These are phyloP conservation scores for Scheffersomyces insectosa DNA, from an alignment of 1,139 yeast species.

Conservation along the genomic window DNA sequence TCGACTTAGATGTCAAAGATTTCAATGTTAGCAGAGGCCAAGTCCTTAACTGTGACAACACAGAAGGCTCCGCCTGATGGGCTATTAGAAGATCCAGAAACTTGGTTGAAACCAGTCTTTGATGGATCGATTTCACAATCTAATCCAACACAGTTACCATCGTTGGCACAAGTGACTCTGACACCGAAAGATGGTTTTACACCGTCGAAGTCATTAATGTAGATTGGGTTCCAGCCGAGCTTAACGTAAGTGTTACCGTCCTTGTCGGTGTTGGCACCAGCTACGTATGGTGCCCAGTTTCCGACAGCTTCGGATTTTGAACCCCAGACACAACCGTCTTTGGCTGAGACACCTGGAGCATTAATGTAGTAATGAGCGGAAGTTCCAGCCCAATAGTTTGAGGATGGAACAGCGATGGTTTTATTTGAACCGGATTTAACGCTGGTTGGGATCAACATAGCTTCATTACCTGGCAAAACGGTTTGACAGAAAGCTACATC, in stretches of 20 bases:
- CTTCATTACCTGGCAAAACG: constrained; percentile 90
- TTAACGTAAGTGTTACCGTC: constrained; percentile 72
- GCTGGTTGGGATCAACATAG: constrained; percentile 84
- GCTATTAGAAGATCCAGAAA: constrained; percentile 43
- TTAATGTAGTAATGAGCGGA: constrained; percentile 88
- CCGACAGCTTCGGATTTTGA: constrained; percentile 65
- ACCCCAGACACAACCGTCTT: constrained; percentile 88
- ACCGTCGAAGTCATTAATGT: constrained; percentile 60
- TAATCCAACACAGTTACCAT: constrained; percentile 67
- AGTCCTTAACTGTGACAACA: constrained; percentile 72
- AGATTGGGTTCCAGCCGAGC: constrained; percentile 90
- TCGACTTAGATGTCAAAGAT: constrained; percentile 42
- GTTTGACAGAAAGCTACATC: constrained; percentile 88
- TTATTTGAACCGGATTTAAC: constrained; percentile 45
- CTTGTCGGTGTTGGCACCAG: constrained; percentile 80
- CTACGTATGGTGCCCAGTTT: constrained; percentile 92
- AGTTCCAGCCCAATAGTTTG: constrained; percentile 70
- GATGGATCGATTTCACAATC: constrained; percentile 81
- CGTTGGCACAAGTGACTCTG: constrained; percentile 70
- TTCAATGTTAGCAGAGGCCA: constrained; percentile 69
- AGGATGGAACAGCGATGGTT: constrained; percentile 80
- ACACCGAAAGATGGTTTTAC: constrained; percentile 69
- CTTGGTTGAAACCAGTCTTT: constrained; percentile 55
- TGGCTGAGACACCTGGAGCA: constrained; percentile 77
- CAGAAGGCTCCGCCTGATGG: constrained; percentile 76